Percentiles rank a stretch among this genome's conserved stretches.
Conservation (phyloP, 2,329 filamentous ascomycete species). For the Aspergillus sergii region DNA sequence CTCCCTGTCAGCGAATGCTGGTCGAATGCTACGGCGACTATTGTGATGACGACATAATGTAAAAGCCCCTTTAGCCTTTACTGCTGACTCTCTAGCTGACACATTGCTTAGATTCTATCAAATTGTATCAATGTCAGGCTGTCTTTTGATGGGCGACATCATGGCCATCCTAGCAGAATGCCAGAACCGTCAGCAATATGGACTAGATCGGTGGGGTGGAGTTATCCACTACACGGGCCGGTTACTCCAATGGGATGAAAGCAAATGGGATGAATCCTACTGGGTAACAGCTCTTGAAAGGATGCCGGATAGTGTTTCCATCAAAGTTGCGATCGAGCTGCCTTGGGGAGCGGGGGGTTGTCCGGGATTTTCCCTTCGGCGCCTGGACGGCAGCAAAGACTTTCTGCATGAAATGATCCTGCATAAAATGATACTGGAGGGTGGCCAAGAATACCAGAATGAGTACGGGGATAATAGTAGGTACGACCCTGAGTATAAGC, state of each 20-base stretch:
- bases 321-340: slow-evolving; percentile 7
- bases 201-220: slow-evolving; percentile 7
- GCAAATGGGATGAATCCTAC: too few relatives aligned
- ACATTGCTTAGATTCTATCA: background rate
- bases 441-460: slow-evolving; percentile 1
- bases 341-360: background rate
- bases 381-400: background rate
- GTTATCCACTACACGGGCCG: slow-evolving; percentile 2
- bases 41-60: background rate
- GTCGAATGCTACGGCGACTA: slow-evolving; percentile 3
- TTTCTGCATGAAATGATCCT: slow-evolving; percentile 12
- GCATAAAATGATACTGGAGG: slow-evolving; percentile 4
- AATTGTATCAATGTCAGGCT: slow-evolving; percentile 2
- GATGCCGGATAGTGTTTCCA: slow-evolving; percentile 8
- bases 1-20: slow-evolving; percentile 8
- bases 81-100: background rate
- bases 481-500: too few relatives aligned
- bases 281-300: background rate
- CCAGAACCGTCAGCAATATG: slow-evolving; percentile 9
- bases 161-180: slow-evolving; percentile 10
- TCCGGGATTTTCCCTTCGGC: slow-evolving; percentile 11
- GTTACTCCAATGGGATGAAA: background rate
- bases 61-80: background rate
- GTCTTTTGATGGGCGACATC: slow-evolving; percentile 8
- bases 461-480: too few relatives aligned